Conservation (phyloP, 306 rosid genomes). For the Vicia sativa region DNA sequence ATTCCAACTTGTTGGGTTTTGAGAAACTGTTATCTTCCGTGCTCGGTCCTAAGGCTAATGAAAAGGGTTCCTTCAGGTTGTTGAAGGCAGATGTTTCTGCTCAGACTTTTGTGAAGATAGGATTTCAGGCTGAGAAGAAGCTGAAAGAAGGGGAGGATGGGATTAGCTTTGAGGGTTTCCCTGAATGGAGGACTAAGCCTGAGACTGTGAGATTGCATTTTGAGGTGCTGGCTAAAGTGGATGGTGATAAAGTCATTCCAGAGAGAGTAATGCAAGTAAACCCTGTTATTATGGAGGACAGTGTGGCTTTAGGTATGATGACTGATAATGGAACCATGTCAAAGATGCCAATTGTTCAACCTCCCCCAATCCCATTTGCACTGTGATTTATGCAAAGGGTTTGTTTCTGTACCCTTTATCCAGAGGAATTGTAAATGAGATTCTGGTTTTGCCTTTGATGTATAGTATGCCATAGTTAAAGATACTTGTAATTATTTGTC, state of each 20-base stretch:
- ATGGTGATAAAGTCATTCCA: conserved; percentile 76
- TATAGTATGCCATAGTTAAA: conserved; percentile 7
- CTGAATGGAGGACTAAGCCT: conserved; percentile 87
- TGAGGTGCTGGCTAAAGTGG: conserved; percentile 92
- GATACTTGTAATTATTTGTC: conserved; percentile 37
- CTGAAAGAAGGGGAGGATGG: conserved; percentile 74
- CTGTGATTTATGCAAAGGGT: conserved; percentile 42
- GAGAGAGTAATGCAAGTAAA: conserved; percentile 67
- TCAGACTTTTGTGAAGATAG: conserved; percentile 80
- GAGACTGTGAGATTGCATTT: conserved; percentile 70
- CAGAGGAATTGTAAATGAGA: conserved; percentile 39
- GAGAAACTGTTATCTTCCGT: conserved; percentile 73
- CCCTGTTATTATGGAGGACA: conserved; percentile 64
- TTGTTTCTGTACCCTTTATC: conserved; percentile 15
- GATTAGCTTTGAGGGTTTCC: conserved; percentile 54
- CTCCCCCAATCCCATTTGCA: conserved; percentile 62
- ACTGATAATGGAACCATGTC: conserved; percentile 65
- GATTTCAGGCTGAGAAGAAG: conserved; percentile 86
- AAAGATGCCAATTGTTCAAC: conserved; percentile 48
- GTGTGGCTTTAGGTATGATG: conserved; percentile 42
- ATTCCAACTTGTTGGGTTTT: conserved; percentile 71
- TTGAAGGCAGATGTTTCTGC: conserved; percentile 87
- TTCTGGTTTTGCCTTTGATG: conserved; percentile 9
- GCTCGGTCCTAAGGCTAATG: conserved; percentile 65
- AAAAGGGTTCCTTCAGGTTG: conserved; percentile 83